These are phyloP conservation scores for Tetrahymena malaccensis DNA, from an alignment of 73 alveolate genomes.

Conservation along the genomic window DNA sequence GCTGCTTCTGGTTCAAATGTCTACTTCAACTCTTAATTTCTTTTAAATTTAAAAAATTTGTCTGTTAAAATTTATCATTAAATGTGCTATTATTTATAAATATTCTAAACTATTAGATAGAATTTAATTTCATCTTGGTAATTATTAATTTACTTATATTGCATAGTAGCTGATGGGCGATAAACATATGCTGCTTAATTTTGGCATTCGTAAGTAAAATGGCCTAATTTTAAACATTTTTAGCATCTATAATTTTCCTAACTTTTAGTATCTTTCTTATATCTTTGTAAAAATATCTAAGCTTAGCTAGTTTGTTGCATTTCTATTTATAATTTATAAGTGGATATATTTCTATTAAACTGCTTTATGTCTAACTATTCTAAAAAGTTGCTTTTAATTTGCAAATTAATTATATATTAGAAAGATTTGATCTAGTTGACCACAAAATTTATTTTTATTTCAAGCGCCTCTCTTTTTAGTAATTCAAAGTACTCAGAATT, in stretches of 20 bases:
- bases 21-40: background rate
- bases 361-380: background rate
- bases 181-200: conserved; percentile 76
- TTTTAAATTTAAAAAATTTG: background rate
- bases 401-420: background rate
- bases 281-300: background rate
- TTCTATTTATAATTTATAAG: background rate
- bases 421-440: background rate
- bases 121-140: conserved; percentile 29
- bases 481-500: background rate
- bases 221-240: conserved; percentile 87
- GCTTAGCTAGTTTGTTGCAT: background rate
- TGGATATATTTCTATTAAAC: background rate
- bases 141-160: conserved; percentile 8
- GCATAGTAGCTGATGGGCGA: conserved; percentile 85
- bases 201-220: conserved; percentile 93
- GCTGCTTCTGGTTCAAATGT: background rate
- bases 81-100: background rate
- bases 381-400: background rate
- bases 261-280: background rate
- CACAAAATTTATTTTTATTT: background rate
- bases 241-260: conserved; percentile 56
- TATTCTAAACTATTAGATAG: conserved; percentile 4
- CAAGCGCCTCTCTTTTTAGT: background rate
- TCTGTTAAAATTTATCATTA: too few species aligned